A percentile compares a stretch with the other conserved stretches of the same genome.
Conservation (phyloP, 768 basidiomycete species). For the Mycena rebaudengoi region DNA sequence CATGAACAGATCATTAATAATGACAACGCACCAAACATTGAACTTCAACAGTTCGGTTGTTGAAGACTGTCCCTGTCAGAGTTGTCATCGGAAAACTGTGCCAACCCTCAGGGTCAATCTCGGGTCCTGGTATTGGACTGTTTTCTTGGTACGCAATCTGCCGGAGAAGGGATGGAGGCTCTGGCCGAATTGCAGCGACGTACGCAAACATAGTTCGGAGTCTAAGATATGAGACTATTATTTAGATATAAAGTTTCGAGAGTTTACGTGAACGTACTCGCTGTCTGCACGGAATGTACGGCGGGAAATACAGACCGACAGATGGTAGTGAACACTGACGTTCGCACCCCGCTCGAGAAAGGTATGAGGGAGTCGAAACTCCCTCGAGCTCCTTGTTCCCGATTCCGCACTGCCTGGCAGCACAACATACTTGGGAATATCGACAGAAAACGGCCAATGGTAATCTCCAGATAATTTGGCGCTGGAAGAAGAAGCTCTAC, state of each 20-base stretch:
- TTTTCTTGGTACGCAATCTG: constrained; percentile 59
- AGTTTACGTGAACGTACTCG: background rate
- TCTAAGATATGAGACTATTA: constrained; percentile 23
- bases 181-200: constrained; percentile 55
- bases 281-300: constrained; percentile 3
- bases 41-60: constrained; percentile 46
- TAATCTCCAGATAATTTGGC: background rate
- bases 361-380: constrained; percentile 14
- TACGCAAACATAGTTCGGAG: constrained; percentile 30
- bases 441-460: constrained; percentile 9
- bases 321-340: constrained; percentile 8
- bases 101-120: constrained; percentile 62
- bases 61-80: constrained; percentile 50
- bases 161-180: constrained; percentile 53
- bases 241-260: too few species aligned
- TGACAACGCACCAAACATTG: constrained; percentile 50
- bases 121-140: constrained; percentile 53
- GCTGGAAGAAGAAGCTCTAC: background rate
- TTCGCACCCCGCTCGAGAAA: constrained; percentile 13
- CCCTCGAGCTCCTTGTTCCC: background rate
- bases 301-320: constrained; percentile 8
- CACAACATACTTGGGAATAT: constrained; percentile 8
- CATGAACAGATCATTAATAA: background rate
- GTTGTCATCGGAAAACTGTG: constrained; percentile 48
- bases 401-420: constrained; percentile 3